Percentiles rank a stretch among this genome's conserved stretches.
phyloP scores from a whole-genome alignment of 2,329 filamentous ascomycete species.

The Fusarium vanettenii region DNA sequence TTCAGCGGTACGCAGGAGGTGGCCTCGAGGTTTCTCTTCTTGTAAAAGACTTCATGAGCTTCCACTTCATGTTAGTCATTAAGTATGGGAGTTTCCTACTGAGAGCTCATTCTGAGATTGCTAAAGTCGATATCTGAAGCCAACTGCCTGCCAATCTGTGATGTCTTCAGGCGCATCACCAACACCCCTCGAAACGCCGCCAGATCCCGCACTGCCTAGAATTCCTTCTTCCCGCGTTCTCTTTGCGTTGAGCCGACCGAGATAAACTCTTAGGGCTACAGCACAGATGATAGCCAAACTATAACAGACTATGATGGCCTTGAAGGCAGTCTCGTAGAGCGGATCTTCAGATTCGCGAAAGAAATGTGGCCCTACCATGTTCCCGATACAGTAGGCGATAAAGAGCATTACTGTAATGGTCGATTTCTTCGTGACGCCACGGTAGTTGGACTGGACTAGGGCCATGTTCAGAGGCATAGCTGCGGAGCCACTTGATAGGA shows the following conservation, averaged over 20 bases:
- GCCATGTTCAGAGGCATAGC: constrained; percentile 67
- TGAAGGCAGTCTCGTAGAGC: constrained; percentile 64
- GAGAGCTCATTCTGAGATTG: not conserved
- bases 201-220: constrained; percentile 55
- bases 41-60: not conserved
- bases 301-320: constrained; percentile 68
- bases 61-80: not conserved
- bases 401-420: constrained; percentile 68
- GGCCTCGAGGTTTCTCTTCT: not conserved
- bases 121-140: constrained; percentile 68
- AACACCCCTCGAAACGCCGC: constrained; percentile 52
- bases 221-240: constrained; percentile 58
- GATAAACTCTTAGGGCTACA: constrained; percentile 58
- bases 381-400: constrained; percentile 66
- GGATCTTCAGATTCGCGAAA: constrained; percentile 63
- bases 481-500: constrained; percentile 64
- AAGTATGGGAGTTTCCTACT: not conserved
- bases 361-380: constrained; percentile 67
- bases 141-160: constrained; percentile 69
- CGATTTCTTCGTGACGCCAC: constrained; percentile 70
- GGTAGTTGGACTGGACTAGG: constrained; percentile 66
- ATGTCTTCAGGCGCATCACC: constrained; percentile 63
- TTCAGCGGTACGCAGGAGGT: not conserved
- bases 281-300: constrained; percentile 59
- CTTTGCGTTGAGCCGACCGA: constrained; percentile 58